Evolutionary conservation across 2,329 filamentous ascomycete species (phyloP).

Genomic region (Ophioceras dolichostomum): DNA sequence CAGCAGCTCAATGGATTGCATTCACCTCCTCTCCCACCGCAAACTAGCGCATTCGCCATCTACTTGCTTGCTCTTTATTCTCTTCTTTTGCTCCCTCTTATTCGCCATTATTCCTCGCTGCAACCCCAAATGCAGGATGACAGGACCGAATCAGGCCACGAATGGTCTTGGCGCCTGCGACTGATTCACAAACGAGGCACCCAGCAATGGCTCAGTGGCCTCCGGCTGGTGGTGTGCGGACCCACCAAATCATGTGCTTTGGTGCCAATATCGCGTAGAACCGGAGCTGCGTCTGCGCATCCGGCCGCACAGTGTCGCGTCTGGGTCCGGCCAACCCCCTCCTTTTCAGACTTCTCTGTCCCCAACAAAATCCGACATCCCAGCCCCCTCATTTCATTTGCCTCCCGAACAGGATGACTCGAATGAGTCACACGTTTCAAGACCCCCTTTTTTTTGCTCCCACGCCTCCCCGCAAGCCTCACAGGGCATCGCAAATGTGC

Average conservation of each 20-base stretch:
- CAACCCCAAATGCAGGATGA: no score
- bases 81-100: no score
- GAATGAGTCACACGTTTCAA: slow-evolving; percentile 11
- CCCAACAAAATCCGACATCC: neutral
- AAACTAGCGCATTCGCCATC: no score
- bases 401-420: slow-evolving; percentile 4
- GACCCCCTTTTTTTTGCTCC: neutral
- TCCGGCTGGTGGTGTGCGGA: no score
- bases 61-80: no score
- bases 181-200: neutral
- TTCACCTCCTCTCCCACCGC: no score
- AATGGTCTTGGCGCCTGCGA: neutral
- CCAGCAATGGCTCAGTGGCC: no score
- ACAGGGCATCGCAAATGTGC: no score
- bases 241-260: slow-evolving; percentile 14
- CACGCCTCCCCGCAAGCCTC: neutral
- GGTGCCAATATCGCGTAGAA: slow-evolving; percentile 12
- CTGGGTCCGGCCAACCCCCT: neutral
- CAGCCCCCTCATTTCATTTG: slow-evolving; percentile 3
- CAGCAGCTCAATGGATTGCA: no score
- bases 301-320: slow-evolving; percentile 7
- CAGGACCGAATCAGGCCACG: neutral
- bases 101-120: no score
- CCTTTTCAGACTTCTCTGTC: neutral
- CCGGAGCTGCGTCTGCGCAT: slow-evolving; percentile 1